A percentile compares a stretch with the other conserved stretches of the same genome.
Evolutionary conservation across 192 early-diverging fungal genomes (phyloP).

Genomic region (Backusella liffmaniae): DNA sequence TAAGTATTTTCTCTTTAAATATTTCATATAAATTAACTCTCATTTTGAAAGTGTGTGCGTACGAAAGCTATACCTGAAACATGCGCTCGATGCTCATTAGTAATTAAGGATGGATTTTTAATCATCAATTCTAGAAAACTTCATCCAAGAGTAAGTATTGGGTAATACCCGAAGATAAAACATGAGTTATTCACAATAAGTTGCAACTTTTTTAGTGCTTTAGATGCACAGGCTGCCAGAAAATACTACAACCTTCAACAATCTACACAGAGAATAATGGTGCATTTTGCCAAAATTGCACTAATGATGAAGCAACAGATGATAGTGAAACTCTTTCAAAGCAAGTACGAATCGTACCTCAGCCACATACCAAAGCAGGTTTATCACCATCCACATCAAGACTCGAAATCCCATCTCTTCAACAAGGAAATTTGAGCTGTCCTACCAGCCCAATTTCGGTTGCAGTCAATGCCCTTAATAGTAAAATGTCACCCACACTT

Average conservation of each 20-base stretch:
- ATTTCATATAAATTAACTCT: not conserved
- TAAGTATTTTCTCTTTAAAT: not conserved
- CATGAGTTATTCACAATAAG: not conserved
- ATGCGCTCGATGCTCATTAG: constrained; percentile 10
- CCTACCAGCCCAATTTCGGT: not conserved
- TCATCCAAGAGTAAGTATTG: constrained; percentile 20
- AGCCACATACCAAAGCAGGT: not conserved
- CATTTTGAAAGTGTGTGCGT: constrained; percentile 12
- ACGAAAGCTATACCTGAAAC: not conserved
- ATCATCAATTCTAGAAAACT: not conserved
- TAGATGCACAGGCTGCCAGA: constrained; percentile 24
- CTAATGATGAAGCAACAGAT: not conserved
- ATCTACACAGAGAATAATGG: constrained; percentile 25
- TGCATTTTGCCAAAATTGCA: constrained; percentile 21
- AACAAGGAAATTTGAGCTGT: not conserved
- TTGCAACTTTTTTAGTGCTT: constrained; percentile 23
- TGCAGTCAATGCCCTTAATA: not conserved
- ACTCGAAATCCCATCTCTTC: not conserved
- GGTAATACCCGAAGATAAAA: no score
- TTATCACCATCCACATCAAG: not conserved
- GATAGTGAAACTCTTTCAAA: constrained; percentile 7
- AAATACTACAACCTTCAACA: constrained; percentile 16
- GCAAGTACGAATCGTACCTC: constrained; percentile 21
- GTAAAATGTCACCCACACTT: constrained; percentile 1
- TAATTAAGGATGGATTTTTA: constrained; percentile 9